Evolutionary conservation across 495 filamentous ascomycete species (phyloP).

Genomic region (Penicillium manginii): DNA sequence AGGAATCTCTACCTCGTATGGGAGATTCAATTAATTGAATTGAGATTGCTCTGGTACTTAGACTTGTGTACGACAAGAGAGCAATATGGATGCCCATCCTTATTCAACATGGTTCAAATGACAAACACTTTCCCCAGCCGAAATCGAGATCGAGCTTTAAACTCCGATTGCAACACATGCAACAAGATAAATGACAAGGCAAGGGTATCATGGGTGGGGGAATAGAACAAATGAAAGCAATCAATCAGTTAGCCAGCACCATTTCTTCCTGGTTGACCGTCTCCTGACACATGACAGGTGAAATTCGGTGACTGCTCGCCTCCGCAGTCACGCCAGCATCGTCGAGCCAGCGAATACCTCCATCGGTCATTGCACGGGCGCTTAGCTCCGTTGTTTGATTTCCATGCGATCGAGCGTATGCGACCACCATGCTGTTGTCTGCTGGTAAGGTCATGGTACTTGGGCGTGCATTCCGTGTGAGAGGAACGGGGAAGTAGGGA

Average conservation of each 20-base stretch:
- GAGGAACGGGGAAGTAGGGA: neutral
- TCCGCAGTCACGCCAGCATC: constrained; percentile 54
- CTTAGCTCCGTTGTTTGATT: constrained; percentile 40
- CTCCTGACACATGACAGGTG: constrained; percentile 35
- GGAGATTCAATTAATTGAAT: no score
- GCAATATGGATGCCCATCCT: no score
- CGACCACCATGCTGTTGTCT: constrained; percentile 33
- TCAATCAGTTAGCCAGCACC: neutral
- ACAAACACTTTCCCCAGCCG: no score
- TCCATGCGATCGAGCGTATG: constrained; percentile 44
- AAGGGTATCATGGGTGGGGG: neutral
- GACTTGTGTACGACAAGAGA: no score
- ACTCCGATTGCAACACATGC: no score
- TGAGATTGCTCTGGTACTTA: no score
- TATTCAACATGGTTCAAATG: no score
- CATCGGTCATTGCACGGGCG: constrained; percentile 42
- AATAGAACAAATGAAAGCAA: neutral
- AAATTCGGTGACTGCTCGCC: constrained; percentile 17
- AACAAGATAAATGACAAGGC: no score
- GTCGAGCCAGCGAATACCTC: constrained; percentile 48
- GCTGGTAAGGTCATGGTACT: constrained; percentile 41
- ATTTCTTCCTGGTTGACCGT: constrained; percentile 25
- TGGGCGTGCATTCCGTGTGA: constrained; percentile 9
- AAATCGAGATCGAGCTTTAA: no score
- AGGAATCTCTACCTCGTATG: no score